Base-by-base conservation (phyloP, 208 protist species). In the Leishmania major region DNA sequence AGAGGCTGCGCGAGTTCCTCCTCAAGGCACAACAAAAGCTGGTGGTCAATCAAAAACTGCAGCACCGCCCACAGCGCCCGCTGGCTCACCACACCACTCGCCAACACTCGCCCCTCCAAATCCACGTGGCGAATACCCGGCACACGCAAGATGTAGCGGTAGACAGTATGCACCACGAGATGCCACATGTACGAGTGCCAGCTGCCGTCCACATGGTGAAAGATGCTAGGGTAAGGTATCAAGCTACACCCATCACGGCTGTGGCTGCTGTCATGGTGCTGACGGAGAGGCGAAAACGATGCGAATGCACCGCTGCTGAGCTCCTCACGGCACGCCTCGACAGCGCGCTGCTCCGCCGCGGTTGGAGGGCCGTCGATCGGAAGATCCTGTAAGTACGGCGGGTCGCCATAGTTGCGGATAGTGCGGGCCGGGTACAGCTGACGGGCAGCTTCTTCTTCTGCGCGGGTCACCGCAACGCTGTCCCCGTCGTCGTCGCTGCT, bases 171-270 rank as follows among this genome's bases (percentile, higher is more conserved):
- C 31, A 96, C 82, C 67, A 94, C 89, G 31, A 84, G 79, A 49
- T 89, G 78, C 94, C 94, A 97, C 69, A 96, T 86, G 89, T 92
- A 96, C 43, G 77, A 76, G 75, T 97, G 91, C 53, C 96, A 93
- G 2, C 91, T 84, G 45, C 94, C 94, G 78, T 97, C 93, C 22
- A 96, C 90, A 75, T 97, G 94, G 69, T 94, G 91, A 70, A 97
- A 97, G 72, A 95, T 89, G 78, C 93, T 96, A 31, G 94, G 94
- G 82, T 94, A 97, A 7, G 83, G 45, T 3, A 90, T 62, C 40
- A 43, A 59, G 37, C 57, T 72, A 47, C 37, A 75, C 22, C 53
- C 59, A 11, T 37, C 62, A 43, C 51, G 59, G 55, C 17, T 75
- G 62, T 53, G 35, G 66, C 37, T 31, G 62, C 45, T 35, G 28